A percentile compares a stretch with the other conserved stretches of the same genome.
These are phyloP conservation scores for Serendipita vermifera DNA, from an alignment of 768 basidiomycete species.

Conservation along the genomic window DNA sequence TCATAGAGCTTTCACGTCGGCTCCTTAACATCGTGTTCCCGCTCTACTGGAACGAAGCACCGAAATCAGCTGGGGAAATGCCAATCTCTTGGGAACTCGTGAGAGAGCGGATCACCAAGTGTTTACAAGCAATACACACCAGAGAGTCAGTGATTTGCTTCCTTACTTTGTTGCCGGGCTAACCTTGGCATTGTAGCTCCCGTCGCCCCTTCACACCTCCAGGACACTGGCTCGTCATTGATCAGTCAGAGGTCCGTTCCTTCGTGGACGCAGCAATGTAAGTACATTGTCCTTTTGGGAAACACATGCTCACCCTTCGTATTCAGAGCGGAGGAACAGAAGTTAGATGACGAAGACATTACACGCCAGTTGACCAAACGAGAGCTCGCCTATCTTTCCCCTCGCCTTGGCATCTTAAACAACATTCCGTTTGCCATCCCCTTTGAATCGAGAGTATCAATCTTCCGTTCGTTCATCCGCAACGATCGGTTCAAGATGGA, in stretches of 20 bases:
- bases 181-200: conserved; percentile 42
- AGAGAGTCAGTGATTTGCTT: conserved; percentile 53
- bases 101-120: conserved; percentile 60
- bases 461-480: conserved; percentile 73
- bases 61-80: conserved; percentile 27
- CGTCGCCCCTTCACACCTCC: conserved; percentile 67
- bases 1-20: conserved; percentile 59
- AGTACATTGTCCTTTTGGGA: conserved; percentile 19
- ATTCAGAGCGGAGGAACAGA: conserved; percentile 53
- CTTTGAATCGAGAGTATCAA: conserved; percentile 78
- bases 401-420: conserved; percentile 79
- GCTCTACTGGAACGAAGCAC: conserved; percentile 54
- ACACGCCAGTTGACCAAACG: conserved; percentile 43
- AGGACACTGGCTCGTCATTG: conserved; percentile 69
- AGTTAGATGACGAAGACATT: conserved; percentile 14
- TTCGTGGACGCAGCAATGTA: conserved; percentile 86
- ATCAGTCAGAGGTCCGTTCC: conserved; percentile 42
- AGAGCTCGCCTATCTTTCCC: conserved; percentile 61
- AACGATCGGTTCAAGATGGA: conserved; percentile 37
- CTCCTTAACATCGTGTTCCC: conserved; percentile 75
- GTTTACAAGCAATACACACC: conserved; percentile 70
- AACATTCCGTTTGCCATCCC: conserved; percentile 95
- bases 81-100: conserved; percentile 52
- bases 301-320: too few relatives aligned
- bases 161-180: conserved; percentile 11